Evolutionary conservation across 805 yeast species (phyloP).

Genomic region (Saccharomycopsis fermentans): DNA sequence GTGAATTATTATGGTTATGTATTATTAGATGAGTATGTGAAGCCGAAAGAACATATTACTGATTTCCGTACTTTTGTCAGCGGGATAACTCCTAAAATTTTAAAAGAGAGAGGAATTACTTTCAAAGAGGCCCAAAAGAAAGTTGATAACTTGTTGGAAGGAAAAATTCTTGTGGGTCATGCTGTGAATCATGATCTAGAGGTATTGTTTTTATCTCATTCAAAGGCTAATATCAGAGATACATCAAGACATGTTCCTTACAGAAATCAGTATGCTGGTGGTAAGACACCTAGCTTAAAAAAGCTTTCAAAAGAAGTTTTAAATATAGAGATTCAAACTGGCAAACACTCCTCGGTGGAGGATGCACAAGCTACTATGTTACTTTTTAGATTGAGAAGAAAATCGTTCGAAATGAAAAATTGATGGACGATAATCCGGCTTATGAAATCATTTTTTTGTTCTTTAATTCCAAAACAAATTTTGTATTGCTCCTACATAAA

Average conservation of each 20-base stretch:
- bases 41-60: conserved; percentile 64
- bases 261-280: conserved; percentile 42
- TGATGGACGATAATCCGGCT: conserved; percentile 18
- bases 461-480: no score
- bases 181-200: conserved; percentile 73
- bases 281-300: conserved; percentile 66
- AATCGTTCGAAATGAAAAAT: conserved; percentile 41
- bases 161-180: conserved; percentile 69
- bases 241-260: conserved; percentile 58
- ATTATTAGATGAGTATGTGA: conserved; percentile 63
- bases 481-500: no score
- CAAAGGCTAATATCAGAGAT: conserved; percentile 54
- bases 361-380: conserved; percentile 87
- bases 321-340: conserved; percentile 54
- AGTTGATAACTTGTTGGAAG: conserved; percentile 43
- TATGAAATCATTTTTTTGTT: no score
- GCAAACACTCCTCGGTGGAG: conserved; percentile 78
- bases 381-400: conserved; percentile 52
- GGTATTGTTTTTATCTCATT: conserved; percentile 58
- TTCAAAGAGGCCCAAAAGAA: conserved; percentile 57
- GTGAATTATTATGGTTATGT: conserved; percentile 75
- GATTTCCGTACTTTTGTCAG: conserved; percentile 93
- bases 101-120: conserved; percentile 50
- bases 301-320: conserved; percentile 49
- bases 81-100: conserved; percentile 65